Percentiles rank a stretch among this genome's conserved stretches.
Evolutionary conservation across 345 rosid genomes (phyloP).

Genomic region (Diplotaxis tenuifolia): DNA sequence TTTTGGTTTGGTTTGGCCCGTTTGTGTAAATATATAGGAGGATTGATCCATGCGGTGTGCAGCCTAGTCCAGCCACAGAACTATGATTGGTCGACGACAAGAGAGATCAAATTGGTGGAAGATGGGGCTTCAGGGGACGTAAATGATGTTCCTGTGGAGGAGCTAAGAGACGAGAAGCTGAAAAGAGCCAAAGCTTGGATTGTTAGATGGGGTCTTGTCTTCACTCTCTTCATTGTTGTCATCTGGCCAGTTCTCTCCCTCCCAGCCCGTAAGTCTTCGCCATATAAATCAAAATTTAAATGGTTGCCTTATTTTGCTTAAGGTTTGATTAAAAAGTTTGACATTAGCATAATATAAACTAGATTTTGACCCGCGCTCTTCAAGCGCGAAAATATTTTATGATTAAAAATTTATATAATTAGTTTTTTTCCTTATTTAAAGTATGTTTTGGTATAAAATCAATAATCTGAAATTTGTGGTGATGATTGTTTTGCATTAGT

Average conservation of each 20-base stretch:
- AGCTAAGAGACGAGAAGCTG: constrained; percentile 74
- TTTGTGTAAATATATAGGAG: constrained; percentile 36
- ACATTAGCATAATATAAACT: not conserved
- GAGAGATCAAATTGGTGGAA: constrained; percentile 76
- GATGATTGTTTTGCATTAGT: too few species aligned
- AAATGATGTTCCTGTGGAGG: constrained; percentile 52
- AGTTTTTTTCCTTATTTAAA: too few species aligned
- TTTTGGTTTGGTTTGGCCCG: constrained; percentile 5
- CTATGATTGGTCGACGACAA: constrained; percentile 82
- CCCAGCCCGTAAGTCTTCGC: constrained; percentile 61
- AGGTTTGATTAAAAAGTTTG: not conserved
- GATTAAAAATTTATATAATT: too few species aligned
- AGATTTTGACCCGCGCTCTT: too few species aligned
- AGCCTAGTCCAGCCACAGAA: constrained; percentile 71
- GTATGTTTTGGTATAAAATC: too few species aligned
- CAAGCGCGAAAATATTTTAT: too few species aligned
- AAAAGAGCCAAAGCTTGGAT: constrained; percentile 76
- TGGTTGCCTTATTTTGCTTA: not conserved
- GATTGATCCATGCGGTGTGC: constrained; percentile 65
- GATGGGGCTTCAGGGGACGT: constrained; percentile 39
- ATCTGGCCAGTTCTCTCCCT: constrained; percentile 79
- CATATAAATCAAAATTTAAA: not conserved
- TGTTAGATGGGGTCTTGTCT: constrained; percentile 76
- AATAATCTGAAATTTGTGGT: too few species aligned
- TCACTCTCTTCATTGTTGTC: constrained; percentile 63